Conservation (phyloP, 495 filamentous ascomycete genomes). For the Neurospora sp. region DNA sequence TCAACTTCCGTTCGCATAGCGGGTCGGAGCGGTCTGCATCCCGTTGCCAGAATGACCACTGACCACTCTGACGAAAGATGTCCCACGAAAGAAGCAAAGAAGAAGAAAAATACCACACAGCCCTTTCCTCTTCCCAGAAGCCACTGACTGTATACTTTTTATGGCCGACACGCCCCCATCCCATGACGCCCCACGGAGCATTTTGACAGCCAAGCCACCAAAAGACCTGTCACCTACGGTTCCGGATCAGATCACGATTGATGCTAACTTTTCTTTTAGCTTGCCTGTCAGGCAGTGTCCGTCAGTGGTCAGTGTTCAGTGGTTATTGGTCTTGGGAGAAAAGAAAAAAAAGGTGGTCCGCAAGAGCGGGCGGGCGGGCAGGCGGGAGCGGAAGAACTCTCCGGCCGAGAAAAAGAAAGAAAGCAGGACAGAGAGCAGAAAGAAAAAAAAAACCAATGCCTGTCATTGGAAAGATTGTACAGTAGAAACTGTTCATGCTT, state of each 20-base stretch:
- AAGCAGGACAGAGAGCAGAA: not conserved
- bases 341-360: not conserved
- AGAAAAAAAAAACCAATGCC: too few relatives aligned
- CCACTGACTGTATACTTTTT: not conserved
- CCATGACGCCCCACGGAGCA: not conserved
- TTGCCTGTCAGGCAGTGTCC: not conserved
- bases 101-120: not conserved
- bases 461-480: too few relatives aligned
- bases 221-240: not conserved
- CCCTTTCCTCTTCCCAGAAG: not conserved
- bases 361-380: not conserved
- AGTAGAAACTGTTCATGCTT: not conserved
- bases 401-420: not conserved
- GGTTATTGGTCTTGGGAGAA: not conserved
- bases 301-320: not conserved
- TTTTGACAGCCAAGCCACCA: not conserved
- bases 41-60: not conserved
- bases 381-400: not conserved
- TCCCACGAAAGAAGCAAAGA: not conserved
- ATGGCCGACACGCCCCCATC: not conserved
- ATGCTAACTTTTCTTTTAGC: not conserved
- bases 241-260: not conserved
- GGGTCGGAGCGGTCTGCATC: not conserved
- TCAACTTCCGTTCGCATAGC: not conserved
- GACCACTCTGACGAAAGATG: not conserved